A percentile compares a stretch with the other conserved stretches of the same genome.
These are phyloP conservation scores for Haplosporangium sp. DNA, from an alignment of 371 early-diverging fungal genomes.

Conservation along the genomic window DNA sequence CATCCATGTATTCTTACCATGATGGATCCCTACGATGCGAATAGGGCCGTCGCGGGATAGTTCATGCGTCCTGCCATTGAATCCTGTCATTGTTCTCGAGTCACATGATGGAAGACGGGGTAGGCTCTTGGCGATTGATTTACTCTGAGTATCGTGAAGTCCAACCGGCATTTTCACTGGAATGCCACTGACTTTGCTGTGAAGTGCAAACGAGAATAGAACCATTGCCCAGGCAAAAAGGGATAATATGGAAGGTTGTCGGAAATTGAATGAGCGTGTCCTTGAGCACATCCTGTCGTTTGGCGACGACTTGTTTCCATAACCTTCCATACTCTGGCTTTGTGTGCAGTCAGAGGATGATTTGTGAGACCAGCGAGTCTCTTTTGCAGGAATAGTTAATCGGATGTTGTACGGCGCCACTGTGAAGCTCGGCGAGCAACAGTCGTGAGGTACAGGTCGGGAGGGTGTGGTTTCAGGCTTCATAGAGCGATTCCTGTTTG, in stretches of 20 bases:
- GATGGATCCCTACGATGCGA: constrained; percentile 27
- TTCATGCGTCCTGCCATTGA: constrained; percentile 21
- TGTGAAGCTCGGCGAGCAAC: background rate
- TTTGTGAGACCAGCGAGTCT: too few relatives aligned
- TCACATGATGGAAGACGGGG: constrained; percentile 25
- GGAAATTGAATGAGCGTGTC: too few relatives aligned
- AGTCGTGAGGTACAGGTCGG: too few relatives aligned
- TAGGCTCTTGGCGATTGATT: constrained; percentile 24
- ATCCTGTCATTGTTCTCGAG: constrained; percentile 28
- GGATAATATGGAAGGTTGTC: too few relatives aligned
- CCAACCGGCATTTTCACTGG: background rate
- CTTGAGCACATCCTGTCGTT: background rate
- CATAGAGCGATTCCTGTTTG: background rate
- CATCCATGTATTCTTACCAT: constrained; percentile 27
- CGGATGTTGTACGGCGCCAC: background rate
- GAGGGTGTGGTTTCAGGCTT: background rate
- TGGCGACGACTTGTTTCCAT: background rate
- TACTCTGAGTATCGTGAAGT: background rate
- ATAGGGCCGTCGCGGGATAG: constrained; percentile 37
- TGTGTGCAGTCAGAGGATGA: too few relatives aligned
- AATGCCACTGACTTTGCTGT: background rate
- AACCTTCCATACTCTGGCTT: background rate
- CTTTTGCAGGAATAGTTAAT: too few relatives aligned
- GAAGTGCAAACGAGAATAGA: background rate
- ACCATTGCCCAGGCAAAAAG: background rate